Evolutionary conservation across 2,329 filamentous ascomycete species (phyloP), one percentile per base, ranked within the genome.

Genomic region (Calcarisporium arbuscula): DNA sequence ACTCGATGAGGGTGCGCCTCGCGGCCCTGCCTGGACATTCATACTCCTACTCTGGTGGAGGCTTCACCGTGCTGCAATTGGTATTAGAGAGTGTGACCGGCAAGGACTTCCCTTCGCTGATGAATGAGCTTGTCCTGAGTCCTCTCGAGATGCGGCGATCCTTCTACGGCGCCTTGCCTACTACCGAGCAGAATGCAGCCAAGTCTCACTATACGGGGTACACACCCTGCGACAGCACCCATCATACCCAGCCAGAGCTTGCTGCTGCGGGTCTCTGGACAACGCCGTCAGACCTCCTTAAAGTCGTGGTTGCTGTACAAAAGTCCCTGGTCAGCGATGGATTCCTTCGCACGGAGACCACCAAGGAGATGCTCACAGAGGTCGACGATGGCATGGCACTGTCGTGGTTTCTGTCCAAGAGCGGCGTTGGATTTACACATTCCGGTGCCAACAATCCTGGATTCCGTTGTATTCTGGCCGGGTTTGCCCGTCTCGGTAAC

Each of bases 211-310:
- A 26, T 22, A 44, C 25, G 5, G 35, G 25, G 8, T 32, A 34
- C 21, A 42, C 35, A 14, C 28, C 23, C 6, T 35, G 35, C 4
- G 27, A 38, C 6, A 30, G 19, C 14, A 22, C 19, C 16, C 41
- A 40, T 10, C 37, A 34, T 10, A 31, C 41, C 10, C 20, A 34
- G 2, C 44, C 42, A 1, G 42, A 45, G 26, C 27, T 39, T 10
- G 42, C 40, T 4, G 44, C 44, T 7, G 44, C 40, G 1, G 36
- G 44, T 2, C 28, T 49, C 12, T 50, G 45, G 46, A 49, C 43
- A 16, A 49, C 46, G 4, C 47, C 46, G 4, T 40, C 36, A 4
- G 47, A 49, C 5, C 36, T 50, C 2, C 35, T 50, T 15, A 46
- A 41, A 20, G 39, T 40, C 3, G 20, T 48, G 7, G 14, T 28